phyloP scores from a whole-genome alignment of 805 yeast species.

The Saturnispora saitoi region DNA sequence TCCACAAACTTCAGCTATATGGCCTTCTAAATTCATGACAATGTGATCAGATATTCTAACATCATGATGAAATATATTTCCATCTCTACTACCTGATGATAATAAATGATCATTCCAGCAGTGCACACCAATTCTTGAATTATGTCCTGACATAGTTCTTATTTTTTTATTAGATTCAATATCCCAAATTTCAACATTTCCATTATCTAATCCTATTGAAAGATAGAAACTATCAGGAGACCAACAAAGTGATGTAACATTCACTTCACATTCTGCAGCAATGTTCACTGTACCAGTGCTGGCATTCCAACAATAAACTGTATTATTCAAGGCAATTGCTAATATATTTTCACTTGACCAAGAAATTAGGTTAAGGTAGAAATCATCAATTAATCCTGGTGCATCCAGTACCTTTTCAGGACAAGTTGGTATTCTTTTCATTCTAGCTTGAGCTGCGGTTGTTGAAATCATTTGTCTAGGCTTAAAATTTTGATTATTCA shows the following conservation, averaged over 20 bases:
- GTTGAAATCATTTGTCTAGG: slow-evolving; percentile 26
- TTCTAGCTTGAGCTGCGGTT: slow-evolving; percentile 52
- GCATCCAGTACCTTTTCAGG: slow-evolving; percentile 95
- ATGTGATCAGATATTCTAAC: slow-evolving; percentile 78
- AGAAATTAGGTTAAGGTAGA: slow-evolving; percentile 73
- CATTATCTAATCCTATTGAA: slow-evolving; percentile 77
- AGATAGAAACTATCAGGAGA: slow-evolving; percentile 83
- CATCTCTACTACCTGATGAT: slow-evolving; percentile 82
- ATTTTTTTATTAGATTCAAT: slow-evolving; percentile 64
- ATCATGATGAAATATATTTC: slow-evolving; percentile 80
- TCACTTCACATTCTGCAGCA: slow-evolving; percentile 46
- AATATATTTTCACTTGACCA: slow-evolving; percentile 81
- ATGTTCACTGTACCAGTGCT: slow-evolving; percentile 66
- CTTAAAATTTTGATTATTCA: slow-evolving; percentile 14
- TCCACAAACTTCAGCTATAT: slow-evolving; percentile 89
- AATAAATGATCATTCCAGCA: slow-evolving; percentile 77
- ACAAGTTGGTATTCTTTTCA: slow-evolving; percentile 72
- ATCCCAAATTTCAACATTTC: slow-evolving; percentile 89
- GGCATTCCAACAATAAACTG: slow-evolving; percentile 92
- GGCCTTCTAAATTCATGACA: slow-evolving; percentile 50
- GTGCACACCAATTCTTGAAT: slow-evolving; percentile 74
- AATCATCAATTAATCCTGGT: slow-evolving; percentile 90
- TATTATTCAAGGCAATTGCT: slow-evolving; percentile 80
- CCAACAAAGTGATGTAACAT: slow-evolving; percentile 76
- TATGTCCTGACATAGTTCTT: slow-evolving; percentile 68